These are phyloP conservation scores for Fusarium mundagurra DNA, from an alignment of 2,329 filamentous ascomycete genomes.

Conservation along the genomic window DNA sequence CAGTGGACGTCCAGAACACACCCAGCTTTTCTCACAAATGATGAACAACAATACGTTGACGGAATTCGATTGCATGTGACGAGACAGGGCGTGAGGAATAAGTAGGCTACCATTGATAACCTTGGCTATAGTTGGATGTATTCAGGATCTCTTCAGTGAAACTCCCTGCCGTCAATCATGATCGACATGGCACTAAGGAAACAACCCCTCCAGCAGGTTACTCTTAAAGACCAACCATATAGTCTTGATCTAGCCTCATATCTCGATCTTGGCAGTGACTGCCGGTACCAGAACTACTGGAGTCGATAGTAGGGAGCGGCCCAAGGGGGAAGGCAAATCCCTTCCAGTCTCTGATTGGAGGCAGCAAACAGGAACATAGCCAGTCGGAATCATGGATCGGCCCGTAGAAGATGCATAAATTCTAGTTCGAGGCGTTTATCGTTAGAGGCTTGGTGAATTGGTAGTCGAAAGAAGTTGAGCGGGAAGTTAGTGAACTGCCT, in stretches of 20 bases:
- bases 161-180: conserved; percentile 14
- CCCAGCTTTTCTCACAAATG: neutral
- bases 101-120: neutral
- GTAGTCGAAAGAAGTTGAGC: neutral
- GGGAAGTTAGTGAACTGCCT: conserved; percentile 1
- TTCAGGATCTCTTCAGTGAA: neutral
- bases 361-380: conserved; percentile 7
- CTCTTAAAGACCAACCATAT: neutral
- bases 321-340: neutral
- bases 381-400: conserved; percentile 19
- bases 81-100: neutral
- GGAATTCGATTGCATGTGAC: neutral
- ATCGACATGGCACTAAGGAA: conserved; percentile 14
- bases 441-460: neutral
- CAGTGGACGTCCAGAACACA: neutral
- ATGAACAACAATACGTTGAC: neutral
- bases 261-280: neutral
- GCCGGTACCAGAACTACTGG: neutral
- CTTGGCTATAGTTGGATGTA: neutral
- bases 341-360: conserved; percentile 13
- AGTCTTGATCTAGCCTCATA: neutral
- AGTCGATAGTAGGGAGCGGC: neutral
- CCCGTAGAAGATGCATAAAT: conserved; percentile 29
- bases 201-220: neutral
- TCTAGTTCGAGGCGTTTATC: conserved; percentile 2